A percentile compares a stretch with the other conserved stretches of the same genome.
phyloP scores from a whole-genome alignment of 163 green algal species.

The Scenedesmus sp. region DNA sequence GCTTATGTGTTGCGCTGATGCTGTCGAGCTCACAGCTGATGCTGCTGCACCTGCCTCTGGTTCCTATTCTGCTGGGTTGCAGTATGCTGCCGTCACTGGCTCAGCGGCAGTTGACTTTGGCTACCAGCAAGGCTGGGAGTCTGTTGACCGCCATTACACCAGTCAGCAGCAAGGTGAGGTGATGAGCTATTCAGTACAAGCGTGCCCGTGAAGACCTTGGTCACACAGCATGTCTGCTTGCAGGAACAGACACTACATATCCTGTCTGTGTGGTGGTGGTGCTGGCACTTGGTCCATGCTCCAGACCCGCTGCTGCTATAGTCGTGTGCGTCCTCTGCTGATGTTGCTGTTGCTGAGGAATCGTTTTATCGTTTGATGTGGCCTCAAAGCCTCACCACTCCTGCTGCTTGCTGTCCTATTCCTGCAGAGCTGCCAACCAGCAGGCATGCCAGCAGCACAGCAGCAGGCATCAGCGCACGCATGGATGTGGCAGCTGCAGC shows the following conservation, averaged over 20 bases:
- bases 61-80: neutral
- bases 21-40: neutral
- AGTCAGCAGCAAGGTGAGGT: neutral
- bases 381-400: neutral
- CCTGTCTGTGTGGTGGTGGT: no score
- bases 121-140: neutral
- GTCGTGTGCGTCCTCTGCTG: no score
- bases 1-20: no score
- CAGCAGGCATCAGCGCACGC: slow-evolving; percentile 10
- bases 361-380: neutral
- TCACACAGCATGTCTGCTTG: neutral
- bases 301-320: no score
- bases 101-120: neutral
- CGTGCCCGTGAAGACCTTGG: no score
- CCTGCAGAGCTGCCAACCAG: slow-evolving; percentile 18
- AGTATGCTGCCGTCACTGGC: neutral
- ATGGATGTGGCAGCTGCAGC: slow-evolving; percentile 5
- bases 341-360: neutral
- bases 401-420: neutral
- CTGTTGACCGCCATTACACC: neutral
- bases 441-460: slow-evolving; percentile 15
- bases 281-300: no score
- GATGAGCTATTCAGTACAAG: neutral
- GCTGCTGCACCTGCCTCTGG: neutral
- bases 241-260: neutral